These are phyloP conservation scores for Urostyla sp. DNA, from an alignment of 73 alveolate species.

Conservation along the genomic window DNA sequence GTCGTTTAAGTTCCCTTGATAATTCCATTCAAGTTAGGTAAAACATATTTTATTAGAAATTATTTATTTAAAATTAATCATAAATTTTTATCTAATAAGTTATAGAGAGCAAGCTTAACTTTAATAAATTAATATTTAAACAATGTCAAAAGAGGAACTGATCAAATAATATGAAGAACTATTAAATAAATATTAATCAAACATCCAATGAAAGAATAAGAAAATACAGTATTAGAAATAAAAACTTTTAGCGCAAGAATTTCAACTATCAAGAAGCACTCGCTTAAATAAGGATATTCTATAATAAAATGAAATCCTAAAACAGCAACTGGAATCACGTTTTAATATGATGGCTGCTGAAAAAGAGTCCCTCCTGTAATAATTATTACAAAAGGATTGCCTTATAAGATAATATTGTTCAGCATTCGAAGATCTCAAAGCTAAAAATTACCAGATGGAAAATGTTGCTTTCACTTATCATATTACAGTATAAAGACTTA, in stretches of 20 bases:
- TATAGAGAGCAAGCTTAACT: no score
- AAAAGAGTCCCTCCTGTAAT: conserved; percentile 25
- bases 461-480: conserved; percentile 51
- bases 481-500: conserved; percentile 26
- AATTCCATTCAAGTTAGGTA: no score
- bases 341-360: conserved; percentile 8
- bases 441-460: conserved; percentile 31
- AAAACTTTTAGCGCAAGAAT: not conserved
- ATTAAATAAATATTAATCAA: conserved; percentile 26
- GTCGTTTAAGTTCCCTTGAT: no score
- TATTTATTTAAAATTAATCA: no score
- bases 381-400: conserved; percentile 13
- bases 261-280: not conserved
- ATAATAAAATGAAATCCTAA: not conserved
- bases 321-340: conserved; percentile 1
- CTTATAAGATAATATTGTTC: not conserved
- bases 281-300: not conserved
- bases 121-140: no score
- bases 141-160: not conserved
- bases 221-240: not conserved
- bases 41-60: no score
- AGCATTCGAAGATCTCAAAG: conserved; percentile 35
- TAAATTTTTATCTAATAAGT: no score
- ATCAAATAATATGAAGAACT: conserved; percentile 28
- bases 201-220: not conserved